phyloP scores from a whole-genome alignment of 2,329 filamentous ascomycete genomes.

The Fusarium stilboides region DNA sequence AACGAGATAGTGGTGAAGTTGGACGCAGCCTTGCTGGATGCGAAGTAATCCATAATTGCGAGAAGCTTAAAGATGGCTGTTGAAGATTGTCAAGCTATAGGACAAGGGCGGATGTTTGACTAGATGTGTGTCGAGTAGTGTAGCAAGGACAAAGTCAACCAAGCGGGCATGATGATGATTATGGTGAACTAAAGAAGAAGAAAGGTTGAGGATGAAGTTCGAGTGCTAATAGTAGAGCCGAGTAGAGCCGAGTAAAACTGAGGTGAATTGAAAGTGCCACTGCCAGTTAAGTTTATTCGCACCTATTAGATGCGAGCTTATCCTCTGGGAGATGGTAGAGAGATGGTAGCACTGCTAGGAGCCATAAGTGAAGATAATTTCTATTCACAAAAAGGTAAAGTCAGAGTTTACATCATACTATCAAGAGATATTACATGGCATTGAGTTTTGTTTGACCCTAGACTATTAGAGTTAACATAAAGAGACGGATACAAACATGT shows the following conservation, averaged over 20 bases:
- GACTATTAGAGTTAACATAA: too few species aligned
- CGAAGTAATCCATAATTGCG: neutral
- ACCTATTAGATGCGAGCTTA: neutral
- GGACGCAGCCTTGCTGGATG: slow-evolving; percentile 2
- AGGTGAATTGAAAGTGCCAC: neutral
- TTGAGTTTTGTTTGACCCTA: too few species aligned
- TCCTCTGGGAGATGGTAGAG: neutral
- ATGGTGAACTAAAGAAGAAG: neutral
- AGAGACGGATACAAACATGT: neutral
- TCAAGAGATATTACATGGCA: too few species aligned
- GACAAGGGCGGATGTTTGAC: neutral
- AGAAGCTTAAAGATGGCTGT: slow-evolving; percentile 1
- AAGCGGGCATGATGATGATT: neutral
- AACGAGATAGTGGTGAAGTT: slow-evolving; percentile 7
- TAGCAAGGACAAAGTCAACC: neutral
- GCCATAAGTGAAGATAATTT: neutral
- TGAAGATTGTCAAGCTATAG: neutral
- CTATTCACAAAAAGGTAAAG: neutral
- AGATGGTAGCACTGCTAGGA: neutral
- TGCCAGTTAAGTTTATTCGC: neutral
- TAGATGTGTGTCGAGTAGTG: neutral
- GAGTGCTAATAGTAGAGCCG: neutral
- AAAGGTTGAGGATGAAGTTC: neutral
- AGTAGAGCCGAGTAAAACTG: neutral
- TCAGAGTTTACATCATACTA: neutral